Evolutionary conservation across 2,329 filamentous ascomycete species (phyloP).

Genomic region (Coccinonectria pachysandricola): DNA sequence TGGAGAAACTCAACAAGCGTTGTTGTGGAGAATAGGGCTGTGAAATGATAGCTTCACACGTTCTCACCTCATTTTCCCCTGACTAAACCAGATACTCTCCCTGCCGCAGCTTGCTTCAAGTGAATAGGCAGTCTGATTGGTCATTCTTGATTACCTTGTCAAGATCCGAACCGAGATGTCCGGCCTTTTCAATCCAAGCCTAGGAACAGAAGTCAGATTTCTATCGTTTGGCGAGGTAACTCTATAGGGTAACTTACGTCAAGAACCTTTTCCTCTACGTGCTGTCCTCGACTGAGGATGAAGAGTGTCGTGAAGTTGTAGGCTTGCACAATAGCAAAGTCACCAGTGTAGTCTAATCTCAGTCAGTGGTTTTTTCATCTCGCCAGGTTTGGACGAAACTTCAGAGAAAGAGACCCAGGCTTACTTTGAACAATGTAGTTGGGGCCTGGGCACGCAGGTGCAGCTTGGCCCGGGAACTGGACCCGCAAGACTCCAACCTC

Average conservation of each 20-base stretch:
- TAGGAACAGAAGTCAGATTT: constrained; percentile 1
- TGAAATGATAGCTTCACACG: no score
- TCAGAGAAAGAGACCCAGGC: no score
- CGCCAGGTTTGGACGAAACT: no score
- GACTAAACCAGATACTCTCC: no score
- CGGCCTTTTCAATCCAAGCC: constrained; percentile 19
- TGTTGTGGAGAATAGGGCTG: no score
- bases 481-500: constrained; percentile 20
- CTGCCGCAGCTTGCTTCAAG: constrained; percentile 3
- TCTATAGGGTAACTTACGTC: constrained; percentile 15
- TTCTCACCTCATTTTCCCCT: no score
- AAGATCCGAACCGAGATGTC: constrained; percentile 15
- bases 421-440: constrained; percentile 24
- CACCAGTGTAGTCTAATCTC: constrained; percentile 18
- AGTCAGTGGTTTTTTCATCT: neutral
- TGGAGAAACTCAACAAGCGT: no score
- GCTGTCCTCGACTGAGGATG: constrained; percentile 21
- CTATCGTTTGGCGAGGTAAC: no score
- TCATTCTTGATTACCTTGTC: constrained; percentile 18
- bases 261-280: constrained; percentile 15
- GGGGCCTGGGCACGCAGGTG: constrained; percentile 20
- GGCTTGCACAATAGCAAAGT: constrained; percentile 23
- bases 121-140: constrained; percentile 15
- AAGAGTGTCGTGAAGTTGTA: constrained; percentile 24
- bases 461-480: constrained; percentile 21